phyloP scores from a whole-genome alignment of 352 stramenopile species.

The Globisporangium polare region DNA sequence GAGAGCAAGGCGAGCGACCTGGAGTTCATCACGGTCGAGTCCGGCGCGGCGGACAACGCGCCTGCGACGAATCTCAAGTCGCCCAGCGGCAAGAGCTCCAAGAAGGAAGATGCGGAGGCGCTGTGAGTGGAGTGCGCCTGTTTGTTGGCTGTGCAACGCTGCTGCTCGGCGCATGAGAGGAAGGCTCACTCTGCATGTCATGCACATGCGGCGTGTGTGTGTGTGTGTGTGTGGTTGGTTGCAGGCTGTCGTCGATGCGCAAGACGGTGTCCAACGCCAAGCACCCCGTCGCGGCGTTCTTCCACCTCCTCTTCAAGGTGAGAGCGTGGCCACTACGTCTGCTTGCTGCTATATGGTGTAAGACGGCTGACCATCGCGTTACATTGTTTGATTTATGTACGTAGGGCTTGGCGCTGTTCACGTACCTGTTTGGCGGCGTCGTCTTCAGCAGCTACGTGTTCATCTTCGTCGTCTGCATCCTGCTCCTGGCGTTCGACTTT shows the following conservation, averaged over 20 bases:
- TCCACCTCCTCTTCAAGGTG: constrained; percentile 97
- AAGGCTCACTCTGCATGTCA: background rate
- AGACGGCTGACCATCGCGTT: background rate
- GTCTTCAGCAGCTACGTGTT: constrained; percentile 94
- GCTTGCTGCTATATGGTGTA: background rate
- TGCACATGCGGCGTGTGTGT: background rate
- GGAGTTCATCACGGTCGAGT: constrained; percentile 77
- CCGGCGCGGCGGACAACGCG: constrained; percentile 8
- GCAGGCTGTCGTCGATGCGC: constrained; percentile 64
- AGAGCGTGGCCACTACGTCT: background rate
- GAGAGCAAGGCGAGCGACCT: constrained; percentile 66
- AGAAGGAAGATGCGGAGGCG: constrained; percentile 43
- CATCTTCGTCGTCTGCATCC: constrained; percentile 95
- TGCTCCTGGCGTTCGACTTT: constrained; percentile 97
- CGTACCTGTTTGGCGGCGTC: constrained; percentile 94
- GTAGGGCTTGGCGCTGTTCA: constrained; percentile 74
- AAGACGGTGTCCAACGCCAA: constrained; percentile 74
- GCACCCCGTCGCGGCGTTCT: constrained; percentile 94
- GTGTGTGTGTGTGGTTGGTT: background rate
- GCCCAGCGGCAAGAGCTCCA: constrained; percentile 12
- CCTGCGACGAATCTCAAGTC: constrained; percentile 19
- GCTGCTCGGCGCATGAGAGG: background rate
- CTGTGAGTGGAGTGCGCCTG: constrained; percentile 35
- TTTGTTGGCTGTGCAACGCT: background rate
- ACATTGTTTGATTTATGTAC: background rate